phyloP scores from a whole-genome alignment of 1,139 yeast genomes.

The Protomyces inundatus region DNA sequence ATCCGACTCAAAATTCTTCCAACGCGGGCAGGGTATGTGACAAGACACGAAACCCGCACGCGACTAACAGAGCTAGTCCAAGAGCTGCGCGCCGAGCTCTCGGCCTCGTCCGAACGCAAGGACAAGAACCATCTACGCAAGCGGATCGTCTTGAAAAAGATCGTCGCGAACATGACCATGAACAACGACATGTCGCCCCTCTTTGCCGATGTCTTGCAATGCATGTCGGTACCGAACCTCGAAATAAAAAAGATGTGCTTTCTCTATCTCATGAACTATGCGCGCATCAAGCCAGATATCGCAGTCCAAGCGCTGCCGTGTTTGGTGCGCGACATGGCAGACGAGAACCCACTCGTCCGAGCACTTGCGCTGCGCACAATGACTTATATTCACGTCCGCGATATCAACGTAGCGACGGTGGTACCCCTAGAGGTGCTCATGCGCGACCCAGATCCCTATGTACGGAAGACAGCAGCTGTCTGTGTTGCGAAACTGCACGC shows the following conservation, averaged over 20 bases:
- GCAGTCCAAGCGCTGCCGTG: slow-evolving; percentile 38
- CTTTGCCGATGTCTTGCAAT: slow-evolving; percentile 60
- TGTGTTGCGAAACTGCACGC: slow-evolving; percentile 67
- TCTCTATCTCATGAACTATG: slow-evolving; percentile 55
- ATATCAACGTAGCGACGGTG: slow-evolving; percentile 48
- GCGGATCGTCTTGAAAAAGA: slow-evolving; percentile 63
- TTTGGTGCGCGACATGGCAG: slow-evolving; percentile 51
- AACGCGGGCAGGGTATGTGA: slow-evolving; percentile 10
- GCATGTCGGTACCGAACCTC: slow-evolving; percentile 60
- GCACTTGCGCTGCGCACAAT: slow-evolving; percentile 62
- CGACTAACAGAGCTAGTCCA: slow-evolving; percentile 39
- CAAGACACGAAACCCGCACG: neutral
- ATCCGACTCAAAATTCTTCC: slow-evolving; percentile 23
- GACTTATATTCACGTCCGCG: slow-evolving; percentile 53
- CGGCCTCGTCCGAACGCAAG: slow-evolving; percentile 46
- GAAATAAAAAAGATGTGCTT: slow-evolving; percentile 63
- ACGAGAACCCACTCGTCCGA: slow-evolving; percentile 44
- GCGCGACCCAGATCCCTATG: slow-evolving; percentile 53
- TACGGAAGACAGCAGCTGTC: slow-evolving; percentile 65
- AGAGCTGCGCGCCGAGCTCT: slow-evolving; percentile 55
- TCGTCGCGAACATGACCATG: slow-evolving; percentile 76
- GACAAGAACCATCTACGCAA: slow-evolving; percentile 47
- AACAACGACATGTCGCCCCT: slow-evolving; percentile 72
- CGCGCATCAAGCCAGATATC: slow-evolving; percentile 53
- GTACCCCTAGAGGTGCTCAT: slow-evolving; percentile 43